Percentiles rank a stretch among this genome's conserved stretches.
phyloP scores from a whole-genome alignment of 768 basidiomycete genomes.

The Pisolithus sp. region DNA sequence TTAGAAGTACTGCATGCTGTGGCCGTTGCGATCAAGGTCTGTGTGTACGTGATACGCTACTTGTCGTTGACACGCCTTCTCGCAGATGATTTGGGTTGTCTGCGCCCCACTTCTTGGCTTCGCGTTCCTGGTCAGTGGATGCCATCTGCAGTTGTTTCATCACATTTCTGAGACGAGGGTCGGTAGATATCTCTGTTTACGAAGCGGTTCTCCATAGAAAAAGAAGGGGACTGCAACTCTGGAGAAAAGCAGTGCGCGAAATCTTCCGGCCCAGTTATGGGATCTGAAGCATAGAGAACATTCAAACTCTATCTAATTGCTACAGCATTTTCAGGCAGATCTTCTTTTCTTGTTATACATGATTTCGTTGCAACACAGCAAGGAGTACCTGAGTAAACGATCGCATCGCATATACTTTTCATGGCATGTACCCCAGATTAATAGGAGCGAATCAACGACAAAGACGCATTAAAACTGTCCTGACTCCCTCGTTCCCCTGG shows the following conservation, averaged over 20 bases:
- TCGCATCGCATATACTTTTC: neutral
- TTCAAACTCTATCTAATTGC: neutral
- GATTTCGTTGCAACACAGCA: no score
- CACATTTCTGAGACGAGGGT: conserved; percentile 6
- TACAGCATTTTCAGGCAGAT: neutral
- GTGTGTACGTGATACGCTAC: conserved; percentile 9
- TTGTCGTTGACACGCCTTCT: conserved; percentile 1
- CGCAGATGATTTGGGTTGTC: conserved; percentile 65
- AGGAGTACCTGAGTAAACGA: no score
- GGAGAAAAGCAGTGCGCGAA: conserved; percentile 14
- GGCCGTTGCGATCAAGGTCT: conserved; percentile 59
- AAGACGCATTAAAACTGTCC: neutral
- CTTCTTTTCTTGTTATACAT: neutral
- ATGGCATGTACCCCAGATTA: neutral
- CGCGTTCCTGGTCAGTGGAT: conserved; percentile 49
- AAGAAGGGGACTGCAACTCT: conserved; percentile 5
- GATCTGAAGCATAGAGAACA: neutral
- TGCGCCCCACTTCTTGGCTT: conserved; percentile 64
- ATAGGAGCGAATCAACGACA: neutral
- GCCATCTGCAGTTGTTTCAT: neutral
- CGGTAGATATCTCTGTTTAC: conserved; percentile 26
- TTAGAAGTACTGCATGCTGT: conserved; percentile 44
- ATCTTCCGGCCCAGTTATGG: neutral
- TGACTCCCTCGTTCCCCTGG: neutral
- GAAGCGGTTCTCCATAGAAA: conserved; percentile 20